Evolutionary conservation across 2,329 filamentous ascomycete genomes (phyloP), one percentile per base, ranked within the genome.

Genomic region (Alternaria burnsii): DNA sequence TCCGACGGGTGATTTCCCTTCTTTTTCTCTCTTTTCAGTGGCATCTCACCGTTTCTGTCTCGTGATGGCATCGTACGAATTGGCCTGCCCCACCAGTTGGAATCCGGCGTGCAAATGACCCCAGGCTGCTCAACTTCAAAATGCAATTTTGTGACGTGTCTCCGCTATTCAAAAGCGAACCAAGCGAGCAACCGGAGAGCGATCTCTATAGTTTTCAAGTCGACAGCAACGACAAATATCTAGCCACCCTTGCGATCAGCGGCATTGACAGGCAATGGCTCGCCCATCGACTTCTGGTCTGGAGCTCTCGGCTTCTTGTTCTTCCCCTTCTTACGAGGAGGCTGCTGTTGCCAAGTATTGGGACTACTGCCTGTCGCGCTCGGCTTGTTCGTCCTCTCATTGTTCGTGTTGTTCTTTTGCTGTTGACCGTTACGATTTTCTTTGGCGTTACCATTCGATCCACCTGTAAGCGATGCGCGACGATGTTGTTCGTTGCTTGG

Each of bases 211-310:
- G 30, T 30, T 44, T 30, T 38, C 32, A 18, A 50, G 34, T 30
- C 12, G 32, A 44, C 20, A 26, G 43, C 41, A 50, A 34, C 34
- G 34, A 30, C 16, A 28, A 47, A 24, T 22, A 42, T 36, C 56
- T 74, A 81, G 22, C 82, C 82, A 12, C 82, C 82, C 61, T 84
- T 84, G 36, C 82, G 75, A 52, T 83, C 82, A 34, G 76, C 75
- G 46, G 79, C 76, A 65, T 82, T 82, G 2, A 71, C 74, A 16
- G 82, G 81, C 52, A 82, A 59, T 4, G 79, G 74, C 67, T 84
- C 80, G 8, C 81, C 79, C 16, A 69, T 58, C 12, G 59, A 54
- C 59, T 77, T 79, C 28, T 70, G 54, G 47, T 78, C 76, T n/a
- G 61, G 59, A 20, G 60, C 59, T 59, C 69, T 74, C 56, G 70